Conservation (phyloP, 768 basidiomycete genomes). For the Lyophyllum decastes region DNA sequence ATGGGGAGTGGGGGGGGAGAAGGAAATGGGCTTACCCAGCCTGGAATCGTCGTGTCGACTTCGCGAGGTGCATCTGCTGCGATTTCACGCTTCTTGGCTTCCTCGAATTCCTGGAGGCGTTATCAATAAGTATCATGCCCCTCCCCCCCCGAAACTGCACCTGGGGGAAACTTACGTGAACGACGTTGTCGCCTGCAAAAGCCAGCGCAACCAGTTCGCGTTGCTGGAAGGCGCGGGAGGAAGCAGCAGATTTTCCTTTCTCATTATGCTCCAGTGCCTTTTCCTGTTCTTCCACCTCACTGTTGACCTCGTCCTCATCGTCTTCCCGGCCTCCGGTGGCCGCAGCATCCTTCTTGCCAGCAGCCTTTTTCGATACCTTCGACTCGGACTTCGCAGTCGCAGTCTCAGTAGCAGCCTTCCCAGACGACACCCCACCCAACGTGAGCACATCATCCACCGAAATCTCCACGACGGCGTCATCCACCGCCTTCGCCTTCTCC, state of each 20-base stretch:
- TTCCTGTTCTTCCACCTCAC: constrained; percentile 76
- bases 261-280: constrained; percentile 37
- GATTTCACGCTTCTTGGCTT: constrained; percentile 79
- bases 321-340: constrained; percentile 44
- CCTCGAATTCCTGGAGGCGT: constrained; percentile 91
- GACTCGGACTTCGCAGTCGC: constrained; percentile 32
- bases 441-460: constrained; percentile 54
- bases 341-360: constrained; percentile 40
- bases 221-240: constrained; percentile 77
- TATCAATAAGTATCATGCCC: no score
- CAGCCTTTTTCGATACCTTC: constrained; percentile 38
- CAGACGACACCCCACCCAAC: constrained; percentile 22
- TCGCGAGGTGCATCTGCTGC: constrained; percentile 86
- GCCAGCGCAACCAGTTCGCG: constrained; percentile 91
- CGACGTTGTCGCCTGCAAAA: constrained; percentile 96
- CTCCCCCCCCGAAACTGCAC: no score
- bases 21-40: constrained; percentile 73
- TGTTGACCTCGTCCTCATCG: constrained; percentile 57
- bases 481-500: constrained; percentile 57
- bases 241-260: constrained; percentile 45
- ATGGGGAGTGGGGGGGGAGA: neutral
- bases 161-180: constrained; percentile 57
- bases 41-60: constrained; percentile 88
- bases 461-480: constrained; percentile 84
- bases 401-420: constrained; percentile 21